phyloP scores from a whole-genome alignment of 345 rosid species.

The Adansonia digitata region DNA sequence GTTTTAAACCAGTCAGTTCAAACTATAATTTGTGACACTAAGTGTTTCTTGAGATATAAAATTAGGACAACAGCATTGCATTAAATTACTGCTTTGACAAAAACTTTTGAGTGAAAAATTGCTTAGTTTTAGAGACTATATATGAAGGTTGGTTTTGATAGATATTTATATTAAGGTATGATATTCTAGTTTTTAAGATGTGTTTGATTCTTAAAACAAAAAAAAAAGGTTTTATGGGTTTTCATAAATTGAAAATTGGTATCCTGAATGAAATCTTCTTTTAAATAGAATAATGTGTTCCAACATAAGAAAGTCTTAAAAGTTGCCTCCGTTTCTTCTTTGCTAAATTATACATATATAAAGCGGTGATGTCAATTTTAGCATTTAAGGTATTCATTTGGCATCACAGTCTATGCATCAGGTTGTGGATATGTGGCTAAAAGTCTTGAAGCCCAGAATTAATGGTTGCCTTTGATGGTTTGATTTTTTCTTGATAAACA shows the following conservation, averaged over 20 bases:
- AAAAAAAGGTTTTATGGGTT: not conserved
- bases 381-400: not conserved
- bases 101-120: not conserved
- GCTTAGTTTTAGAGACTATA: not conserved
- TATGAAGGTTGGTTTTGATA: not conserved
- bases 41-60: not conserved
- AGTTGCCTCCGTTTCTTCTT: not conserved
- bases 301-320: not conserved
- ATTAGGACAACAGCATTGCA: not conserved
- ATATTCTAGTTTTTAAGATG: not conserved
- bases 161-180: not conserved
- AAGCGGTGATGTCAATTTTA: not conserved
- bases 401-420: slow-evolving; percentile 2
- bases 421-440: not conserved
- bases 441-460: not conserved
- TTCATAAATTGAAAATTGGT: not conserved
- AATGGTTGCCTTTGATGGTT: slow-evolving; percentile 5
- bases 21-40: not conserved
- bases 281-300: not conserved
- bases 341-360: not conserved
- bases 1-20: not conserved
- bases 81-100: not conserved
- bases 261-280: not conserved
- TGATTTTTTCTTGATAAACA: slow-evolving; percentile 8
- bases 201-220: not conserved